A percentile compares a stretch with the other conserved stretches of the same genome.
Conservation (phyloP, 2,329 filamentous ascomycete species). For the Amylocarpus encephaloides region DNA sequence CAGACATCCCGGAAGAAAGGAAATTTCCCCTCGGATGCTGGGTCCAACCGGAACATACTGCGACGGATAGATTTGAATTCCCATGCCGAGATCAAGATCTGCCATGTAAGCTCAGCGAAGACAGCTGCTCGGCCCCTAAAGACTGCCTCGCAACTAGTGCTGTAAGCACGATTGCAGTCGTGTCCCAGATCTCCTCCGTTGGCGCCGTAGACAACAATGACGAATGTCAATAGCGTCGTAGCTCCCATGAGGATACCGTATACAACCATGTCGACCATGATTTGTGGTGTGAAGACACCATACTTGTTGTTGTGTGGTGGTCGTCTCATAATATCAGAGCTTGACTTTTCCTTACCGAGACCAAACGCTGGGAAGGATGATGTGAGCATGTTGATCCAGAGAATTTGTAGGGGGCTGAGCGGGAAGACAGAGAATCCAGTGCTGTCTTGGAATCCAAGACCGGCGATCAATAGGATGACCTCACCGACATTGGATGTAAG, state of each 20-base stretch:
- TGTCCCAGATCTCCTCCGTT: conserved; percentile 44
- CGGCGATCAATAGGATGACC: conserved; percentile 50
- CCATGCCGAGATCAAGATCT: conserved; percentile 50
- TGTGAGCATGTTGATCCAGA: conserved; percentile 61
- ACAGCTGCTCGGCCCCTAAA: conserved; percentile 50
- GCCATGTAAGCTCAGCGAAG: conserved; percentile 51
- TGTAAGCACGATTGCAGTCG: conserved; percentile 47
- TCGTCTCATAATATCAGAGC: conserved; percentile 46
- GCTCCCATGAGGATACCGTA: conserved; percentile 46
- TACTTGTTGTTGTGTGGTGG: conserved; percentile 45
- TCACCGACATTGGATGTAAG: conserved; percentile 51
- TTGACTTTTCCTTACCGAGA: conserved; percentile 49
- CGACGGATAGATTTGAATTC: conserved; percentile 53
- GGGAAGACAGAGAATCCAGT: conserved; percentile 50
- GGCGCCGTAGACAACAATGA: conserved; percentile 46
- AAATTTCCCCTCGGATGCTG: conserved; percentile 32
- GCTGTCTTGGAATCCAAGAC: conserved; percentile 50
- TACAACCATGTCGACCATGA: conserved; percentile 47
- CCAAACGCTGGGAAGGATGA: conserved; percentile 54
- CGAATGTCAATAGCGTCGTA: conserved; percentile 43
- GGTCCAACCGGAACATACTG: conserved; percentile 51
- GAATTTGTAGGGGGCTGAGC: conserved; percentile 51
- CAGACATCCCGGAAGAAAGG: conserved; percentile 38
- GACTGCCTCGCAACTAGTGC: conserved; percentile 43
- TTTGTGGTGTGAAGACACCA: conserved; percentile 46